phyloP scores from a whole-genome alignment of 257 asterid species.

The Solanum paucissectum region DNA sequence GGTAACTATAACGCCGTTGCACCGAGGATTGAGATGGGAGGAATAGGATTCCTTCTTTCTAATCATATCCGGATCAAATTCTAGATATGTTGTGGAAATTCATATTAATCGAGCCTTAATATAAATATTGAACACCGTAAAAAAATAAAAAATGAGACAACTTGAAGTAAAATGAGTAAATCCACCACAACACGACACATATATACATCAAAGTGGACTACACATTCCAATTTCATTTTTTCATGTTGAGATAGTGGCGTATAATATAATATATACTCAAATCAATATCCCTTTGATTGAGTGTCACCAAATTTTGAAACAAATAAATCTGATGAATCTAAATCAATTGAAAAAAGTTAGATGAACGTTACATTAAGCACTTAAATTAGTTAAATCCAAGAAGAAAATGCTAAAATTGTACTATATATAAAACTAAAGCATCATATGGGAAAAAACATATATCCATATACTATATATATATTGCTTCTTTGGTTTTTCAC shows the following conservation, averaged over 20 bases:
- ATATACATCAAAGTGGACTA: background rate
- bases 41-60: background rate
- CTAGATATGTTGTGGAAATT: background rate
- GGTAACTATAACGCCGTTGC: background rate
- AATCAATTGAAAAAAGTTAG: background rate
- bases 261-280: background rate
- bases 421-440: background rate
- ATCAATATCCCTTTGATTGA: background rate
- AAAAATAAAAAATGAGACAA: background rate
- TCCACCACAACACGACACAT: conserved; percentile 9
- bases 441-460: background rate
- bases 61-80: too few relatives aligned
- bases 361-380: background rate
- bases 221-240: background rate
- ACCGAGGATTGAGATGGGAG: background rate
- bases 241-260: background rate
- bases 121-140: background rate
- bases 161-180: background rate
- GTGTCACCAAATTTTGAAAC: background rate
- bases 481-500: background rate
- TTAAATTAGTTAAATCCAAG: background rate
- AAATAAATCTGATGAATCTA: background rate
- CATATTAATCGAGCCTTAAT: background rate
- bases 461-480: background rate
- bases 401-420: background rate